Evolutionary conservation across 2,329 filamentous ascomycete species (phyloP).

Genomic region (Fusarium haematococcum): DNA sequence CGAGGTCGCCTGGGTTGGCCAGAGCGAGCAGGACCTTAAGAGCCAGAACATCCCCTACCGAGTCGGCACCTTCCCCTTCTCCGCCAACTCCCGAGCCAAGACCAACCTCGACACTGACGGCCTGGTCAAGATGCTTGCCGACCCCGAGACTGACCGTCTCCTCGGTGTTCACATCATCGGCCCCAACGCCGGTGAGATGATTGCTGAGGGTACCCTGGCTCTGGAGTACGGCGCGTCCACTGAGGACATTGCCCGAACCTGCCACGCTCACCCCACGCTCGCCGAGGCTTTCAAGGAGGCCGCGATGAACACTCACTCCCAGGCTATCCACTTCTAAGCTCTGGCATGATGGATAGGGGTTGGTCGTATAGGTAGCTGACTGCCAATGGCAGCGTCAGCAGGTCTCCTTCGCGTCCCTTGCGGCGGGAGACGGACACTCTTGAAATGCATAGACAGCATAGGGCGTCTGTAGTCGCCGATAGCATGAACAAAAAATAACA

Average conservation of each 20-base stretch:
- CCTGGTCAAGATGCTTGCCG: constrained; percentile 95
- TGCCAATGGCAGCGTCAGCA: constrained; percentile 6
- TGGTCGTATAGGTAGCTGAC: constrained; percentile 25
- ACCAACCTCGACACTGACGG: constrained; percentile 97
- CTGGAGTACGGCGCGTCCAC: constrained; percentile 96
- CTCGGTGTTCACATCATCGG: constrained; percentile 97
- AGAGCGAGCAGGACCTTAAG: constrained; percentile 97
- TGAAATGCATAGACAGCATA: constrained; percentile 29
- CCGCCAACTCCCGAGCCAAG: constrained; percentile 98
- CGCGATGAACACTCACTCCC: constrained; percentile 95
- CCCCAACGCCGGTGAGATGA: constrained; percentile 98
- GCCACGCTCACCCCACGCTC: constrained; percentile 95
- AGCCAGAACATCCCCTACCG: constrained; percentile 90
- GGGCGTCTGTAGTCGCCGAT: constrained; percentile 24
- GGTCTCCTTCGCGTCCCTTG: constrained; percentile 33
- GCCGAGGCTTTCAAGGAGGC: constrained; percentile 99
- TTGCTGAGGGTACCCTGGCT: constrained; percentile 94
- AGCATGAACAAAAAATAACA: constrained; percentile 30
- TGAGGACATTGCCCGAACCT: constrained; percentile 94
- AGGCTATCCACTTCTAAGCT: constrained; percentile 92
- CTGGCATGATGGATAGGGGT: constrained; percentile 6
- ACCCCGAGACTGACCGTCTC: constrained; percentile 95
- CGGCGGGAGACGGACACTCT: constrained; percentile 28
- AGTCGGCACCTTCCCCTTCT: constrained; percentile 94
- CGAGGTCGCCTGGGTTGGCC: constrained; percentile 98